Conservation (phyloP, 169 alveolate species). For the Cryptosporidium canis region DNA sequence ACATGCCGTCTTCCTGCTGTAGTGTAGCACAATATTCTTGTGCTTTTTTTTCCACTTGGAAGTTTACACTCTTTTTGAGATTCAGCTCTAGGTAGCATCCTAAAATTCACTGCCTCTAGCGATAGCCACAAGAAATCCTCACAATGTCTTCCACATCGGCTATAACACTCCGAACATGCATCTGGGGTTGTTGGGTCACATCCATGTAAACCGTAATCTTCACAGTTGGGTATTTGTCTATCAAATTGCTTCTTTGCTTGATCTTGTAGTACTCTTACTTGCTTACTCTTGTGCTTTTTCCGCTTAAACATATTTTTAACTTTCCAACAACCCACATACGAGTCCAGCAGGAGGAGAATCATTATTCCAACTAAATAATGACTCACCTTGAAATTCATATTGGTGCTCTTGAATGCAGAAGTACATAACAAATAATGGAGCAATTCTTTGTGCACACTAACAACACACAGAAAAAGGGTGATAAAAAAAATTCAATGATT, state of each 20-base stretch:
- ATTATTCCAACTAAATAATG: slow-evolving; percentile 16
- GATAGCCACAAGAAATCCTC: slow-evolving; percentile 69
- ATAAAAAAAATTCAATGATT: not conserved
- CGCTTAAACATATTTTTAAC: slow-evolving; percentile 6
- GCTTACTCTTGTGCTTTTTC: slow-evolving; percentile 14
- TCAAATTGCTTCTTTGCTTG: slow-evolving; percentile 68
- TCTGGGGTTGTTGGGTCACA: slow-evolving; percentile 72
- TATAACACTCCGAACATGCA: slow-evolving; percentile 67
- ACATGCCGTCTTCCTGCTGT: slow-evolving; percentile 73
- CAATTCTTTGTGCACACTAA: slow-evolving; percentile 11
- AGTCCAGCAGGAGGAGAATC: not conserved
- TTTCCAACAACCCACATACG: slow-evolving; percentile 25
- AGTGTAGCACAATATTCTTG: slow-evolving; percentile 48
- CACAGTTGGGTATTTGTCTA: slow-evolving; percentile 70
- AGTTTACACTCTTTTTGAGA: slow-evolving; percentile 71
- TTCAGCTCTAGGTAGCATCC: slow-evolving; percentile 72
- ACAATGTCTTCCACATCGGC: slow-evolving; percentile 68
- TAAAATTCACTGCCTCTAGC: slow-evolving; percentile 60
- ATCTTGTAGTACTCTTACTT: slow-evolving; percentile 36
- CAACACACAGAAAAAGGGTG: slow-evolving; percentile 27
- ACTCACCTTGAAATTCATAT: slow-evolving; percentile 16
- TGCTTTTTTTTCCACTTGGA: slow-evolving; percentile 55
- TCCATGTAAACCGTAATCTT: slow-evolving; percentile 68
- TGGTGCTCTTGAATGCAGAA: not conserved
- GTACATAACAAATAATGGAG: not conserved